Evolutionary conservation across 768 basidiomycete genomes (phyloP).

Genomic region (Dacryopinax spathularia): DNA sequence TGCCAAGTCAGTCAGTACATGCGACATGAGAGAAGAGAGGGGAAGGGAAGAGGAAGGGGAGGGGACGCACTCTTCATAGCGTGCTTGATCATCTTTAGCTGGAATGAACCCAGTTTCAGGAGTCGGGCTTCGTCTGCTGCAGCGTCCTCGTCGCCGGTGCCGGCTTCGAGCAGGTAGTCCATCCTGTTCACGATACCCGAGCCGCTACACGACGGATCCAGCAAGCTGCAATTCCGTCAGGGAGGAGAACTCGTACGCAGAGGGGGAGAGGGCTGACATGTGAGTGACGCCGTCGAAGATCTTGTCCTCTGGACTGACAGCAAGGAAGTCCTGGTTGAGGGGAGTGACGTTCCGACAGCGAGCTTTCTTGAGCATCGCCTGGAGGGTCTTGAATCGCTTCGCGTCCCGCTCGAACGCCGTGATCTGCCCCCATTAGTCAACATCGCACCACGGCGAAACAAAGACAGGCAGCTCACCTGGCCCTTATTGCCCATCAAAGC

Average conservation of each 20-base stretch:
- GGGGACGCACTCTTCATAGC: conserved; percentile 74
- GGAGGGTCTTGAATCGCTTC: conserved; percentile 66
- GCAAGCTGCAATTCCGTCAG: conserved; percentile 37
- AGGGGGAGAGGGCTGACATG: conserved; percentile 51
- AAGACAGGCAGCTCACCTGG: conserved; percentile 37
- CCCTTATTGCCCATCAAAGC: conserved; percentile 75
- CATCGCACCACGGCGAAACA: neutral
- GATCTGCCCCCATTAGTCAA: conserved; percentile 27
- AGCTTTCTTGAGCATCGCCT: conserved; percentile 73
- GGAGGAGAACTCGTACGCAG: neutral
- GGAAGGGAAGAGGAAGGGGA: conserved; percentile 8
- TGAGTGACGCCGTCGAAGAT: conserved; percentile 61
- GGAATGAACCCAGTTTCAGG: conserved; percentile 72
- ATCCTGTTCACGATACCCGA: conserved; percentile 84
- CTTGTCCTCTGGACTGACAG: conserved; percentile 48
- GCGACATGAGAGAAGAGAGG: conserved; percentile 1
- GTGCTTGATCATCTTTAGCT: conserved; percentile 79
- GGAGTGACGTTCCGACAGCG: conserved; percentile 67
- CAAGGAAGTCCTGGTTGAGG: conserved; percentile 70
- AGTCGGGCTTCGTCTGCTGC: conserved; percentile 51
- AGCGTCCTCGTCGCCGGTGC: conserved; percentile 37
- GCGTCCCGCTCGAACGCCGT: conserved; percentile 77
- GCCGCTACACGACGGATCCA: conserved; percentile 94
- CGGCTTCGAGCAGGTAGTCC: conserved; percentile 66
- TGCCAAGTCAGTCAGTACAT: too few species aligned